Percentiles rank a stretch among this genome's conserved stretches.
Evolutionary conservation across 495 filamentous ascomycete species (phyloP).

Genomic region (Evernia prunastri): DNA sequence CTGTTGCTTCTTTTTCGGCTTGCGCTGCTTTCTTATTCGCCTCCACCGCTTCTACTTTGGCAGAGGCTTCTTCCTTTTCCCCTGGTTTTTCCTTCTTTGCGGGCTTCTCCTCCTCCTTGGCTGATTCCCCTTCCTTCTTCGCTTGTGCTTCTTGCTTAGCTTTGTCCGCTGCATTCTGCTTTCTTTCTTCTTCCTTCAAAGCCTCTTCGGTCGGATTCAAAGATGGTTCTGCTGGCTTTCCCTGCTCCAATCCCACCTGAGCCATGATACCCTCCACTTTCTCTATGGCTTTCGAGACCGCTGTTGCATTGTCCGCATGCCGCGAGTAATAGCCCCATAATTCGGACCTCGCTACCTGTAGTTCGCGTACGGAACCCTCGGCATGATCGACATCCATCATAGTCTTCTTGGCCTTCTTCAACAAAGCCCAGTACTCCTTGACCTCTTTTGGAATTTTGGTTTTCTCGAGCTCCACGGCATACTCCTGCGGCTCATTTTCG

Average conservation of each 20-base stretch:
- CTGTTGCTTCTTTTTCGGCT: neutral
- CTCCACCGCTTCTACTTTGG: neutral
- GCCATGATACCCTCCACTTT: neutral
- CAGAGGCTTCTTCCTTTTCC: neutral
- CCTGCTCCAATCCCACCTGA: neutral
- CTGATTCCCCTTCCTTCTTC: neutral
- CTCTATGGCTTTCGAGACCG: neutral
- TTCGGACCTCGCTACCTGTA: neutral
- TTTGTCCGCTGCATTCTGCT: neutral
- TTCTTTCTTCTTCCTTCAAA: neutral
- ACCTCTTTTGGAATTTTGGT: slow-evolving; percentile 6
- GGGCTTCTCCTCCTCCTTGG: neutral
- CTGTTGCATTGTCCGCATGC: neutral
- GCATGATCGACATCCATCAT: neutral
- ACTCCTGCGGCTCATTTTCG: slow-evolving; percentile 10
- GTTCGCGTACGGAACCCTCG: neutral
- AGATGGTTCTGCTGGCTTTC: neutral
- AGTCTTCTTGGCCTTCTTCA: slow-evolving; percentile 10
- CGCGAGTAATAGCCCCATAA: neutral
- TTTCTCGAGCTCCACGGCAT: slow-evolving; percentile 9
- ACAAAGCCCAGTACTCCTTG: slow-evolving; percentile 10
- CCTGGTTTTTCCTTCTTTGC: neutral
- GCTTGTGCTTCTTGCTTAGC: neutral
- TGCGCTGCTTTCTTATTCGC: neutral
- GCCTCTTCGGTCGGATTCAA: neutral